Base-by-base conservation (phyloP, 345 rosid genomes). In the Dovyalis caffra region DNA sequence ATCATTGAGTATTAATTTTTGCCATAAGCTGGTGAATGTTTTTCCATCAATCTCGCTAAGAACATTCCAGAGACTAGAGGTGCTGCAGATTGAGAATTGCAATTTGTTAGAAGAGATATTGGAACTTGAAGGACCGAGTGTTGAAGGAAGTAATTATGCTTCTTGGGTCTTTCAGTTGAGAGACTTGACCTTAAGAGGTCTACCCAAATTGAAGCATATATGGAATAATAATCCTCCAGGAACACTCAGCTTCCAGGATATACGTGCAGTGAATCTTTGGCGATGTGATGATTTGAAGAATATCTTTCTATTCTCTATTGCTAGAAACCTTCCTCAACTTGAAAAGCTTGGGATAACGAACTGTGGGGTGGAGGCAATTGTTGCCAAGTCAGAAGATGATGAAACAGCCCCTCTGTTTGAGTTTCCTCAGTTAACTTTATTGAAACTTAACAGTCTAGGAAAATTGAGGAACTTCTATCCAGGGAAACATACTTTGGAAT, bases 301-400 rank as follows among this genome's bases (percentile, higher is more conserved):
- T 68, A 0, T 80, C 2, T 76, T 80, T 76, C 64, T 76, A 34
- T 28, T 31, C 11, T 66, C 73, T 5, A 6, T 79, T 32, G 76
- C 77, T 20, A 31, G 0, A 23, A 23, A 21, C 16, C 61, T 73
- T 29, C 21, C 0, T 10, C 20, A 63, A 61, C 74, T 83, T 25
- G 74, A 76, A 57, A 21, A 26, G 8, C 25, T 83, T 6, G n/a
- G 20, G 8, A 38, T 79, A 38, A 37, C 6, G 6, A 18, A 1
- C n/a, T 49, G 16, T 21, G n/a, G 5, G 12, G 5, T 21, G 21
- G n/a, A 21, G 69, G 67, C 78, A 72, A 40, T 68, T 63, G n/a
- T 83, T 8, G 38, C 73, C 0, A 20, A 28, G 73, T 64, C 32
- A 47, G 77, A 37, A 7, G 33, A 14, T 45, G 23, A 1, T 33